Conservation (phyloP, 2,329 filamentous ascomycete species). For the Penicillium sp. region DNA sequence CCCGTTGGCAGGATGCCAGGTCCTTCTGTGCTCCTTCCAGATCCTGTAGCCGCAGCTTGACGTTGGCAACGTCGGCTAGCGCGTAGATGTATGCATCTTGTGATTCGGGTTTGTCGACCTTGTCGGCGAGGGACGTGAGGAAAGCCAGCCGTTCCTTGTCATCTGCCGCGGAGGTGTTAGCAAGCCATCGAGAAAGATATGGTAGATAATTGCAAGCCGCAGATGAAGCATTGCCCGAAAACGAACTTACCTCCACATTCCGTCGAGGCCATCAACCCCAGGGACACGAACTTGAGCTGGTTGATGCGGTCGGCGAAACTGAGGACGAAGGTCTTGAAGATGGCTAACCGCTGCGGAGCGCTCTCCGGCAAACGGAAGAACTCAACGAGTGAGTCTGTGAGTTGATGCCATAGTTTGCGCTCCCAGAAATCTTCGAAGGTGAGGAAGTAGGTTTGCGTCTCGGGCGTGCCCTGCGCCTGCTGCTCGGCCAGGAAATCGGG, state of each 20-base stretch:
- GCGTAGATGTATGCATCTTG: slow-evolving; percentile 97
- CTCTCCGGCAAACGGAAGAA: slow-evolving; percentile 85
- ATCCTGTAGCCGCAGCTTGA: slow-evolving; percentile 77
- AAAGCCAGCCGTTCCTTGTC: slow-evolving; percentile 83
- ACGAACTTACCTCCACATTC: slow-evolving; percentile 58
- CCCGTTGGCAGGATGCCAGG: slow-evolving; percentile 80
- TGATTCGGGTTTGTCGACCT: slow-evolving; percentile 86
- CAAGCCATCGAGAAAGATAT: not conserved
- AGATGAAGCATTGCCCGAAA: not conserved
- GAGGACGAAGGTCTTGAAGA: slow-evolving; percentile 93
- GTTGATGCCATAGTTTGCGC: slow-evolving; percentile 97
- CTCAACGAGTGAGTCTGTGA: slow-evolving; percentile 81
- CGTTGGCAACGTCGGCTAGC: slow-evolving; percentile 81
- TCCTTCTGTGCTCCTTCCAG: slow-evolving; percentile 81
- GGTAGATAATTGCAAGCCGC: not conserved
- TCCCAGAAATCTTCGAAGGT: slow-evolving; percentile 97
- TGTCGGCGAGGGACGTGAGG: slow-evolving; percentile 76
- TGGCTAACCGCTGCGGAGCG: slow-evolving; percentile 75
- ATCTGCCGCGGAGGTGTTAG: slow-evolving; percentile 54
- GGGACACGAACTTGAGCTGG: slow-evolving; percentile 90
- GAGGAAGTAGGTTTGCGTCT: slow-evolving; percentile 83
- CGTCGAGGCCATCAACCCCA: slow-evolving; percentile 82
- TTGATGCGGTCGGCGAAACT: slow-evolving; percentile 99
- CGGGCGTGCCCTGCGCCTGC: slow-evolving; percentile 81
- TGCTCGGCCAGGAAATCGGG: slow-evolving; percentile 88